Evolutionary conservation across 495 filamentous ascomycete genomes (phyloP), one percentile per base, ranked within the genome.

Genomic region (Penicillium ucsense): DNA sequence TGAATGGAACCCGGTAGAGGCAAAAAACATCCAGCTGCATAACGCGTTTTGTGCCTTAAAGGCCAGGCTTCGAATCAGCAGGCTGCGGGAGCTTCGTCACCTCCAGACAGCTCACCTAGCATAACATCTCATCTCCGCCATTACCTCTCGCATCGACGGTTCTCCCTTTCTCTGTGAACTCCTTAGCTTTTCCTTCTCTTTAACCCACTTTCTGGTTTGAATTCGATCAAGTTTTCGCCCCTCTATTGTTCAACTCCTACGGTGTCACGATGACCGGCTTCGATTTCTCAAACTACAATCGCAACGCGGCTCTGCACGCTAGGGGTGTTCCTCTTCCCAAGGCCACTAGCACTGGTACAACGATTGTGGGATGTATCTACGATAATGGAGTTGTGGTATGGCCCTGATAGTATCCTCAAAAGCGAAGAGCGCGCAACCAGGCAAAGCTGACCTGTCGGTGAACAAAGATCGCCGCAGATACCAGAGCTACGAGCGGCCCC

Each of bases 261-360:
- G 54, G 60, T 54, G 55, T 67, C 71, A 81, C 57, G 56, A 98
- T 99, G 94, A 82, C 86, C 52, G 94, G 94, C 76, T 96, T 99
- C 78, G 92, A 97, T 74, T 99, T 99, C 77, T 90, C 88, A 62
- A 97, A 97, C 77, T 88, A 95, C 80, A 90, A 94, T 75, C 88
- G 94, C 73, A 99, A 99, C 80, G 81, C 82, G 60, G 89, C 89
- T 52, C 79, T 99, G 51, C 91, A 97, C 65, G 87, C 89, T 60
- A 82, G 81, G 70, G 94, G 94, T 42, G 82, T 95, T 35, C 91
- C 94, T 45, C 73, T 96, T 46, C 94, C 94, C 49, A 95, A 95
- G 75, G 94, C 94, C 45, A 99, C 94, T 47, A 95, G 89, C 68
- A 99, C 94, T 43, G 94, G 94, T 75, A 99, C 94, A 35, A 99